These are phyloP conservation scores for Nakataea oryzae DNA, from an alignment of 2,329 filamentous ascomycete genomes.

Conservation along the genomic window DNA sequence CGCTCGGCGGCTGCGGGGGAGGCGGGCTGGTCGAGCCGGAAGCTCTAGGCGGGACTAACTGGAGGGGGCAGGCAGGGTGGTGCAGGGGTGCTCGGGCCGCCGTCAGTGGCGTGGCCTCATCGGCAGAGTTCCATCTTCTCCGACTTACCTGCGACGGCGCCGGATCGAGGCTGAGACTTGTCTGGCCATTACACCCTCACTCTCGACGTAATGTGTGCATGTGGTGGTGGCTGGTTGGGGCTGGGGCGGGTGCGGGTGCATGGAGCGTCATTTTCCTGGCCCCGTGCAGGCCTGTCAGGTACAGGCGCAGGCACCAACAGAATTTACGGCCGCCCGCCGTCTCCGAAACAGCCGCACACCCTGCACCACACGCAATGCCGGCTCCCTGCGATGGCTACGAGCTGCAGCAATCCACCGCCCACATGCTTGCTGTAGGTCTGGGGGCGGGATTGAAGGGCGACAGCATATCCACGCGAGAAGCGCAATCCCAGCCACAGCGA, in stretches of 20 bases:
- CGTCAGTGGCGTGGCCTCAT: neutral
- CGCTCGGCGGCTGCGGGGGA: neutral
- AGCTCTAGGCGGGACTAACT: no score
- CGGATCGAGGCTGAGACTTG: neutral
- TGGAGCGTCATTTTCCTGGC: neutral
- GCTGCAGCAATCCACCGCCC: no score
- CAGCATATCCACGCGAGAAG: neutral
- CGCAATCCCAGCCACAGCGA: neutral
- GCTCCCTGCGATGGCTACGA: neutral
- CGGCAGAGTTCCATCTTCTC: neutral
- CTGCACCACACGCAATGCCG: no score
- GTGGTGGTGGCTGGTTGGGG: neutral
- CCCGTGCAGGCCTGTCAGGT: no score
- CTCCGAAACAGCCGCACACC: neutral
- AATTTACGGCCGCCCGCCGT: neutral
- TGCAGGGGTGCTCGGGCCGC: no score
- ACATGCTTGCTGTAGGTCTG: no score
- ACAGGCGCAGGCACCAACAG: neutral
- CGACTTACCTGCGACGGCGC: neutral
- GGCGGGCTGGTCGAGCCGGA: neutral
- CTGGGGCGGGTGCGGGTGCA: neutral
- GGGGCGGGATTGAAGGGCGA: neutral
- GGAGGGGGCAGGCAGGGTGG: neutral
- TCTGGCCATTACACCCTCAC: neutral
- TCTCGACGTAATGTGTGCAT: neutral